phyloP scores from a whole-genome alignment of 805 yeast genomes.

The Candida takata region DNA sequence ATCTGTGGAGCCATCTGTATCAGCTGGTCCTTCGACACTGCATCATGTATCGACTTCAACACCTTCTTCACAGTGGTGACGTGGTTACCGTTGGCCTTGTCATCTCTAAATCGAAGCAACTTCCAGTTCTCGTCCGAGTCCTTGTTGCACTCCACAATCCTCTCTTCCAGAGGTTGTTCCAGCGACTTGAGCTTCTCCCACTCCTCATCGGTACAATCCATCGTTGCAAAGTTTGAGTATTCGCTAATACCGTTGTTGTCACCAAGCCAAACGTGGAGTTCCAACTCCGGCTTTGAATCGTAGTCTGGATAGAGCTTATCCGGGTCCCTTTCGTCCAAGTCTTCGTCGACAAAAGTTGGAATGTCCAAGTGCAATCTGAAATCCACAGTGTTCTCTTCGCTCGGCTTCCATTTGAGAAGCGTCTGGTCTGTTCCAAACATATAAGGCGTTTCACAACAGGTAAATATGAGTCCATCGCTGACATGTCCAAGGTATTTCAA shows the following conservation, averaged over 20 bases:
- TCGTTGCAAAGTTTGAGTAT: constrained; percentile 61
- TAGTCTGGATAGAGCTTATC: constrained; percentile 73
- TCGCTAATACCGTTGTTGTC: constrained; percentile 48
- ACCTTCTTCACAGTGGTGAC: constrained; percentile 74
- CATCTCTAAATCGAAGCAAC: constrained; percentile 85
- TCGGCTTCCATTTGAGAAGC: constrained; percentile 93
- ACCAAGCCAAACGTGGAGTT: constrained; percentile 77
- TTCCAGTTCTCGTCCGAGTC: constrained; percentile 65
- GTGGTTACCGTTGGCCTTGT: constrained; percentile 85
- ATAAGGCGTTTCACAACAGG: constrained; percentile 86
- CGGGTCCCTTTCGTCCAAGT: constrained; percentile 52
- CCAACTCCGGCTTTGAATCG: constrained; percentile 67
- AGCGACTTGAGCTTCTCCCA: constrained; percentile 70
- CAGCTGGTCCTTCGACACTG: constrained; percentile 76
- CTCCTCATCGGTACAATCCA: constrained; percentile 59
- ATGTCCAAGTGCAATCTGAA: constrained; percentile 65
- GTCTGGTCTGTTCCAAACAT: constrained; percentile 82
- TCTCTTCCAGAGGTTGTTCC: constrained; percentile 78
- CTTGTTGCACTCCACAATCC: constrained; percentile 80
- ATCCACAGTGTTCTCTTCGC: constrained; percentile 90
- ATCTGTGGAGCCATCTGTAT: constrained; percentile 50
- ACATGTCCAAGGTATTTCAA: constrained; percentile 74
- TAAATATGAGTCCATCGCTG: constrained; percentile 89
- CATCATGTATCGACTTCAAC: constrained; percentile 76
- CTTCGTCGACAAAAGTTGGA: constrained; percentile 51